phyloP scores from a whole-genome alignment of 2,329 filamentous ascomycete genomes.

The Cercospora sp. region DNA sequence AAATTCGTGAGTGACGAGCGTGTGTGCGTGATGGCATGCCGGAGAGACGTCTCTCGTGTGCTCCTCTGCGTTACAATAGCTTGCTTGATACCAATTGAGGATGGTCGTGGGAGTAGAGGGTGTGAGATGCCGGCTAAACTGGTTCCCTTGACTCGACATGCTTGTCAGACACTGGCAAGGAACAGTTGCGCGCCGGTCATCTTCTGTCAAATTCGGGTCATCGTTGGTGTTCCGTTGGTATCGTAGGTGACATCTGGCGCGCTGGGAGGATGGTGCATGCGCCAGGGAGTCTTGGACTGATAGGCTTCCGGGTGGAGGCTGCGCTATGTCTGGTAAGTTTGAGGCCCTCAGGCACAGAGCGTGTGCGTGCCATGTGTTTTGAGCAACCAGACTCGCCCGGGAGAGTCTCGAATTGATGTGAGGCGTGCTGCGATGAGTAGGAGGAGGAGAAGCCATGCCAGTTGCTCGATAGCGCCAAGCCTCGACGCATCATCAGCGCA shows the following conservation, averaged over 20 bases:
- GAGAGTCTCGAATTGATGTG: not conserved
- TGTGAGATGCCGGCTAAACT: not conserved
- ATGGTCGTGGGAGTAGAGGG: not conserved
- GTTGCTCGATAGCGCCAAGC: not conserved
- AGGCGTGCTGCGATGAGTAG: not conserved
- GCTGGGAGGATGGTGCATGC: not conserved
- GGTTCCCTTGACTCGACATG: not conserved
- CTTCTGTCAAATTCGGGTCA: not conserved
- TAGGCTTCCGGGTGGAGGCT: not conserved
- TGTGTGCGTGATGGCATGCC: not conserved
- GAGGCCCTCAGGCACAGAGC: not conserved
- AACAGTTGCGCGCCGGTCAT: not conserved
- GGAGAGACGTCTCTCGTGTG: not conserved
- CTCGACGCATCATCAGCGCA: not conserved
- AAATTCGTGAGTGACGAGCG: not conserved
- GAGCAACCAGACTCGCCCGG: not conserved
- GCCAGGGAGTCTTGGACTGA: not conserved
- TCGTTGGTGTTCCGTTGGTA: not conserved
- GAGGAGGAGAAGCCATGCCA: not conserved
- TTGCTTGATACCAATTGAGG: not conserved
- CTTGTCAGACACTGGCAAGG: not conserved
- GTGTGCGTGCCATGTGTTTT: not conserved
- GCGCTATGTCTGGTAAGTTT: not conserved
- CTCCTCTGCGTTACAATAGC: not conserved
- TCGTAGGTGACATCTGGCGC: not conserved